Percentiles rank a stretch among this genome's conserved stretches.
Conservation (phyloP, 768 basidiomycete genomes). For the Serendipita indica region DNA sequence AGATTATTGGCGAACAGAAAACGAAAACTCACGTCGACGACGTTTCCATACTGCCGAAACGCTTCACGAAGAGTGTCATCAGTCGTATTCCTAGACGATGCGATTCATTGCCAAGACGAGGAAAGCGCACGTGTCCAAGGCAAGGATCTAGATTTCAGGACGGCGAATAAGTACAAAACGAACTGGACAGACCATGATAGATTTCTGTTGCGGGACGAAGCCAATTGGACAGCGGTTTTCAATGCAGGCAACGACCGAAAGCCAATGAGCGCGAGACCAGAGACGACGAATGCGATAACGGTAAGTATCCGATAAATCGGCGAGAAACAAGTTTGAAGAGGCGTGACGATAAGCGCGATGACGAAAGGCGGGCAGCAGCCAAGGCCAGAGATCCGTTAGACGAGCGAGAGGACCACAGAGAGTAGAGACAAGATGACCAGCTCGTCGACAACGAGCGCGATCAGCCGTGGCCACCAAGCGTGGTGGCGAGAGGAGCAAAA, state of each 20-base stretch:
- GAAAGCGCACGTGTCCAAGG: background rate
- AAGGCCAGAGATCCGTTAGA: conserved; percentile 35
- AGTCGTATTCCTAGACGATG: conserved; percentile 87
- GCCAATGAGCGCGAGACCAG: background rate
- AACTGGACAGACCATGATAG: conserved; percentile 6
- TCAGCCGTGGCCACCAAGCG: background rate
- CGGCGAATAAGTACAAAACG: conserved; percentile 16
- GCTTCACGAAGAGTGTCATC: conserved; percentile 81
- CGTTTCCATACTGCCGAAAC: conserved; percentile 65
- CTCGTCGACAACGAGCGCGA: background rate
- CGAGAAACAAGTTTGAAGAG: too few relatives aligned
- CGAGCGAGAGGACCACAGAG: conserved; percentile 21
- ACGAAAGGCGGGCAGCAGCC: conserved; percentile 14
- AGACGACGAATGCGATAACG: background rate
- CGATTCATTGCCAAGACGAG: conserved; percentile 22
- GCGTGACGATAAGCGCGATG: background rate
- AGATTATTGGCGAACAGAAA: conserved; percentile 11
- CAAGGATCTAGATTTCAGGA: conserved; percentile 34
- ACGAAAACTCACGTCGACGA: conserved; percentile 78
- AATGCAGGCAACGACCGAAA: background rate
- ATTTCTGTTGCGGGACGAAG: background rate
- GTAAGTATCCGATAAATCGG: background rate
- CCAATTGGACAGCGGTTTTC: background rate
- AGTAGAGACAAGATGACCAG: conserved; percentile 4
- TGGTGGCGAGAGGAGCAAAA: conserved; percentile 22